Conservation (phyloP, 2,329 filamentous ascomycete species). For the Sclerotinia glacialis region DNA sequence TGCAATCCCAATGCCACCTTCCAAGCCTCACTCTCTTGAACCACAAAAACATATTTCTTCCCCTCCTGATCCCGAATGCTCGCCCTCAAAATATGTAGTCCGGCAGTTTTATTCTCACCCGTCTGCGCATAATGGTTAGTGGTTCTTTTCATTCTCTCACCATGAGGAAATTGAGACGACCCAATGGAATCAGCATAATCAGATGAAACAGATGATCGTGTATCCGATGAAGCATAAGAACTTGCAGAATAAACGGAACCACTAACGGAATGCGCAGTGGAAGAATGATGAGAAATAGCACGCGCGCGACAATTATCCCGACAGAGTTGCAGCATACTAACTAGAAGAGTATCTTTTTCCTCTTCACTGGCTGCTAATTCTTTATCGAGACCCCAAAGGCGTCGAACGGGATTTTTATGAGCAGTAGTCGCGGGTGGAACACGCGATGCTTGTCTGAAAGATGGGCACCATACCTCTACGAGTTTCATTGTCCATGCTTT, state of each 20-base stretch:
- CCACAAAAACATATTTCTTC: conserved; percentile 63
- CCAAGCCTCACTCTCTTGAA: conserved; percentile 64
- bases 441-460: conserved; percentile 49
- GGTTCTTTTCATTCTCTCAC: conserved; percentile 25
- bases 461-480: conserved; percentile 82
- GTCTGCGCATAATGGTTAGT: conserved; percentile 43
- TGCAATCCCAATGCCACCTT: conserved; percentile 63
- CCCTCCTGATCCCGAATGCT: conserved; percentile 64
- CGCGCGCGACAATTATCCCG: conserved; percentile 59
- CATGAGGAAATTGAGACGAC: conserved; percentile 28
- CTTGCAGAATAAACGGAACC: conserved; percentile 45
- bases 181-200: conserved; percentile 37
- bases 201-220: conserved; percentile 32
- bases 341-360: conserved; percentile 64
- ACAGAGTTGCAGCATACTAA: conserved; percentile 62
- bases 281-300: conserved; percentile 42
- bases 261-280: conserved; percentile 39
- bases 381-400: conserved; percentile 43
- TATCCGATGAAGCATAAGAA: conserved; percentile 34
- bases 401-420: conserved; percentile 36
- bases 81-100: conserved; percentile 61
- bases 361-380: conserved; percentile 50
- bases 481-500: conserved; percentile 96
- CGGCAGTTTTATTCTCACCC: conserved; percentile 54
- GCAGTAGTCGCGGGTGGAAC: conserved; percentile 36